These are phyloP conservation scores for Silene coronaria DNA, from an alignment of 179 eudicot species.

Conservation along the genomic window DNA sequence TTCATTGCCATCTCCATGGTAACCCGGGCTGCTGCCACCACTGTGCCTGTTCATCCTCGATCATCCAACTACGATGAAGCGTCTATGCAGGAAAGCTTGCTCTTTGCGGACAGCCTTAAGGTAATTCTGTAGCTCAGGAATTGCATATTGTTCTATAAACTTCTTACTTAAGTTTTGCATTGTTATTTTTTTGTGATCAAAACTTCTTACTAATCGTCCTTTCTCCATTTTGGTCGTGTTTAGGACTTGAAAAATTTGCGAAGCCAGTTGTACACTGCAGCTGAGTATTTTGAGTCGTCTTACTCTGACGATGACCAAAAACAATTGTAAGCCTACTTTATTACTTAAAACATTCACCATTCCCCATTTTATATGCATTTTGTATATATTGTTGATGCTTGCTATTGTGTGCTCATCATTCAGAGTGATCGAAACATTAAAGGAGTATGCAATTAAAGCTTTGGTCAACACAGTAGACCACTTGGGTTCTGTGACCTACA, in stretches of 20 bases:
- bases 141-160: neutral
- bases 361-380: neutral
- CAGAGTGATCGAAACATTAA: conserved; percentile 81
- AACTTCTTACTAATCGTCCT: neutral
- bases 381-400: conserved; percentile 5
- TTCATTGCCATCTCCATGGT: conserved; percentile 40
- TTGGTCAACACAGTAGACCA: conserved; percentile 91
- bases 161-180: neutral
- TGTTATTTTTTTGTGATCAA: neutral
- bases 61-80: conserved; percentile 64
- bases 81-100: conserved; percentile 81
- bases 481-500: conserved; percentile 77
- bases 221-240: conserved; percentile 9
- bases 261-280: conserved; percentile 82
- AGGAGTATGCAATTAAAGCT: conserved; percentile 80
- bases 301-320: conserved; percentile 75
- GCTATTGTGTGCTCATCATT: conserved; percentile 16
- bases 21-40: conserved; percentile 40
- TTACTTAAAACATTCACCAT: neutral
- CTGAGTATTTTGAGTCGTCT: conserved; percentile 85
- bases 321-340: conserved; percentile 49
- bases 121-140: conserved; percentile 25
- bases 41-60: conserved; percentile 35
- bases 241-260: conserved; percentile 88
- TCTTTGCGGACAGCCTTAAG: conserved; percentile 83